Percentiles rank a stretch among this genome's conserved stretches.
Evolutionary conservation across 2,329 filamentous ascomycete genomes (phyloP).

Genomic region (Botrytis hyacinthi): DNA sequence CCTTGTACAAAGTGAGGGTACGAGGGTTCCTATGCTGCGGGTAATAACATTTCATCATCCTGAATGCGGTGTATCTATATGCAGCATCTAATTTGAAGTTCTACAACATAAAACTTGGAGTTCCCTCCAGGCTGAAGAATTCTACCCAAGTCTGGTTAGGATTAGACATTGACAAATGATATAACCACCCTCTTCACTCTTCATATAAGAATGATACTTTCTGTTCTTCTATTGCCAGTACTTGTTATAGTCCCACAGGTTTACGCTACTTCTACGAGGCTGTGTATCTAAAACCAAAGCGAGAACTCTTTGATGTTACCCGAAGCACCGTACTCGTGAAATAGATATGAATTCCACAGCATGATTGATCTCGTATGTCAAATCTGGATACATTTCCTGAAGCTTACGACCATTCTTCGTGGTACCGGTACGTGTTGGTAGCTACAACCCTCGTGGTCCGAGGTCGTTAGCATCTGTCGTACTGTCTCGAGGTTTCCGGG

Average conservation of each 20-base stretch:
- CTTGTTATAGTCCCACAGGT: background rate
- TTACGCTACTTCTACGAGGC: background rate
- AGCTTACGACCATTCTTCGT: slow-evolving; percentile 12
- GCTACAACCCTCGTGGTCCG: slow-evolving; percentile 1
- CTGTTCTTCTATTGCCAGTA: background rate
- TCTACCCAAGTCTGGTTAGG: background rate
- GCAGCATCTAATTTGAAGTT: background rate
- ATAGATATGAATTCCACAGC: slow-evolving; percentile 6
- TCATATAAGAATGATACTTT: background rate
- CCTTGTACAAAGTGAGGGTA: background rate
- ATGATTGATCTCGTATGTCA: slow-evolving; percentile 4
- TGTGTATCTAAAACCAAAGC: background rate
- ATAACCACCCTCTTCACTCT: background rate
- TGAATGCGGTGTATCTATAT: slow-evolving; percentile 3
- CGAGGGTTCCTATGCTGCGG: slow-evolving; percentile 2
- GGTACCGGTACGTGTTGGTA: background rate
- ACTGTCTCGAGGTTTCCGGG: slow-evolving; percentile 7
- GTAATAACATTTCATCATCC: background rate
- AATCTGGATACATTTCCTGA: background rate
- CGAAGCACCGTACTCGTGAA: background rate
- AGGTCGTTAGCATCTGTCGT: slow-evolving; percentile 10
- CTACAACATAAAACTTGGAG: background rate
- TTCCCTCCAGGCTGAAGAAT: background rate
- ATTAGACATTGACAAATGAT: background rate
- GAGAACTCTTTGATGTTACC: slow-evolving; percentile 2